Percentiles rank a stretch among this genome's conserved stretches.
Conservation (phyloP, 2,329 filamentous ascomycete species). For the Leptoxyphium fumago region DNA sequence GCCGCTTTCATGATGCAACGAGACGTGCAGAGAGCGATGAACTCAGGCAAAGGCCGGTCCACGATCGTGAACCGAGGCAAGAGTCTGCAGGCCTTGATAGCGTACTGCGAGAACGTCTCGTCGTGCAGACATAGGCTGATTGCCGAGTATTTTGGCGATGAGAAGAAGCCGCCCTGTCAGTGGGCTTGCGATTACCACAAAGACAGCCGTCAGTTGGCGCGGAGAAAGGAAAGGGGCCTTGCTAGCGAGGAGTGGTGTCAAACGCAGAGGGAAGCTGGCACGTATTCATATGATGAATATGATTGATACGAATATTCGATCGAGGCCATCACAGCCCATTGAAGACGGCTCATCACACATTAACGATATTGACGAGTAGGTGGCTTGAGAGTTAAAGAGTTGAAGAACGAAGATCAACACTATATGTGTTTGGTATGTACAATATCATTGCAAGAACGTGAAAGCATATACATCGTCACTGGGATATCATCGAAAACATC, state of each 20-base stretch:
- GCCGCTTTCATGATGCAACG: slow-evolving; percentile 41
- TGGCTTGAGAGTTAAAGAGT: too few relatives aligned
- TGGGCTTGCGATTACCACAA: slow-evolving; percentile 37
- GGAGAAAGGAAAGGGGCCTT: slow-evolving; percentile 28
- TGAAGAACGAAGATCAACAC: too few relatives aligned
- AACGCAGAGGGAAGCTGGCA: slow-evolving; percentile 30
- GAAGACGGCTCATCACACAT: too few relatives aligned
- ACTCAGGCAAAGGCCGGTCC: slow-evolving; percentile 21
- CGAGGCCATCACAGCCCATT: too few relatives aligned
- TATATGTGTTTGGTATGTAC: too few relatives aligned
- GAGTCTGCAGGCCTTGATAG: slow-evolving; percentile 44
- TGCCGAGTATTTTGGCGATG: slow-evolving; percentile 62
- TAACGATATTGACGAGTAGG: too few relatives aligned
- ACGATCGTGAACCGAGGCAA: slow-evolving; percentile 26
- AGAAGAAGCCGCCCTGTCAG: slow-evolving; percentile 21
- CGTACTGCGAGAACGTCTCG: slow-evolving; percentile 66
- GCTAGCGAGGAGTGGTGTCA: slow-evolving; percentile 35
- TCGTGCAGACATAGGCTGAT: slow-evolving; percentile 64
- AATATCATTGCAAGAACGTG: too few relatives aligned
- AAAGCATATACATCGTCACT: slow-evolving; percentile 8
- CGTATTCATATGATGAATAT: slow-evolving; percentile 23
- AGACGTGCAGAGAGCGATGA: slow-evolving; percentile 22
- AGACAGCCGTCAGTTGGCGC: slow-evolving; percentile 26
- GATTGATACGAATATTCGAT: slow-evolving; percentile 8
- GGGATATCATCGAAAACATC: slow-evolving; percentile 15